These are phyloP conservation scores for Novymonas esmeraldas DNA, from an alignment of 208 protist species.

Conservation along the genomic window DNA sequence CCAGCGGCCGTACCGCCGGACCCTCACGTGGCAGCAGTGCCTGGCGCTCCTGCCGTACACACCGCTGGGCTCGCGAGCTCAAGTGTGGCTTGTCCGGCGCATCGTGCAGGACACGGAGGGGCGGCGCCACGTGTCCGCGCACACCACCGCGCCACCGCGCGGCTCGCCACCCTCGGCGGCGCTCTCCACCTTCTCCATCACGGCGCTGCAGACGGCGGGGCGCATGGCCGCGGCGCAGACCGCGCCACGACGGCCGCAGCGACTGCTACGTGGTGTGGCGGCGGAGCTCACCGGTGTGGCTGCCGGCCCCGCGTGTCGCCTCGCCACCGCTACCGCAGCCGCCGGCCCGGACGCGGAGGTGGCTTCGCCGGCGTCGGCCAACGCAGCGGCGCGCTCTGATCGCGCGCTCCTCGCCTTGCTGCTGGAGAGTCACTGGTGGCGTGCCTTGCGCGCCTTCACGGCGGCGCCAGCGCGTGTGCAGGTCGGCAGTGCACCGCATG, in stretches of 20 bases:
- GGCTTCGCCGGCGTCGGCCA: background rate
- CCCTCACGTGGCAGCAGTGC: slow-evolving; percentile 55
- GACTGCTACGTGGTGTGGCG: no score
- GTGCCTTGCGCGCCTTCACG: slow-evolving; percentile 43
- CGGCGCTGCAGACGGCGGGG: slow-evolving; percentile 17
- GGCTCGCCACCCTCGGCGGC: no score
- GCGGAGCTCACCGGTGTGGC: no score
- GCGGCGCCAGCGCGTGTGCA: slow-evolving; percentile 39
- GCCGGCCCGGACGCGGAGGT: background rate
- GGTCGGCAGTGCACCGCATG: slow-evolving; percentile 51
- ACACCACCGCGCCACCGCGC: no score
- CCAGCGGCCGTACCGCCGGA: slow-evolving; percentile 41
- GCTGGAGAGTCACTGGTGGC: slow-evolving; percentile 53
- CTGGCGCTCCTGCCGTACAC: slow-evolving; percentile 64
- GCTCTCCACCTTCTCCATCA: slow-evolving; percentile 11
- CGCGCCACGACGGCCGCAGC: slow-evolving; percentile 5
- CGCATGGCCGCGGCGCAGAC: slow-evolving; percentile 5
- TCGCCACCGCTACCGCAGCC: background rate
- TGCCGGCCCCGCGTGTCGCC: no score
- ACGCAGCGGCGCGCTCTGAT: slow-evolving; percentile 8
- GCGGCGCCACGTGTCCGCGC: slow-evolving; percentile 20
- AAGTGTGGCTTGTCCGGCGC: slow-evolving; percentile 63
- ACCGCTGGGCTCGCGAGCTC: slow-evolving; percentile 48
- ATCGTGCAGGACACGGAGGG: slow-evolving; percentile 45
- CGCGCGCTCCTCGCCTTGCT: slow-evolving; percentile 50